Evolutionary conservation across 148 eudicot species (phyloP).

Genomic region (Gaultheria prostrata): DNA sequence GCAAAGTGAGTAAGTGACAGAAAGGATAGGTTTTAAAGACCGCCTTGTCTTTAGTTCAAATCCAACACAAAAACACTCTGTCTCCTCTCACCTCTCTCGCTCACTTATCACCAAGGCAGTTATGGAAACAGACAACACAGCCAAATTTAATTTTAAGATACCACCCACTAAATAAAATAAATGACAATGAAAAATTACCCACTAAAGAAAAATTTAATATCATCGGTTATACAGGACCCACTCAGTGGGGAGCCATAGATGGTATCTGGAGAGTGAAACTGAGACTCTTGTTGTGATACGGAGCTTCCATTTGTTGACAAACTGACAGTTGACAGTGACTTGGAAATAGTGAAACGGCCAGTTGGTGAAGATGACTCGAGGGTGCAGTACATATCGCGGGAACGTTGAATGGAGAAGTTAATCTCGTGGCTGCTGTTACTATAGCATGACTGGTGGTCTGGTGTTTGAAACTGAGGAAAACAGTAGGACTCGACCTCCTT

Average conservation of each 20-base stretch:
- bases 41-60: conserved; percentile 34
- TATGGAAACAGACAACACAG: not conserved
- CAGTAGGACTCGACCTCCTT: conserved; percentile 36
- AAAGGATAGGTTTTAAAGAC: conserved; percentile 22
- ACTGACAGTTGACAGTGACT: conserved; percentile 30
- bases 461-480: conserved; percentile 40
- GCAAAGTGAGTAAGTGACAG: conserved; percentile 29
- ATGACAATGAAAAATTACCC: no score
- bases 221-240: conserved; percentile 34
- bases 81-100: not conserved
- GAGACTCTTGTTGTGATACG: conserved; percentile 33
- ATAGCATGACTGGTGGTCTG: conserved; percentile 30
- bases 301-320: conserved; percentile 37
- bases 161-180: no score
- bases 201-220: no score
- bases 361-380: conserved; percentile 45
- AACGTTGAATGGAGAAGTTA: conserved; percentile 18
- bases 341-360: conserved; percentile 24
- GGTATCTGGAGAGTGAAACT: conserved; percentile 20
- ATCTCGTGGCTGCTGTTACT: conserved; percentile 25
- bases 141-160: no score
- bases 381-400: conserved; percentile 31
- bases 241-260: conserved; percentile 29
- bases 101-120: not conserved
- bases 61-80: not conserved